These are phyloP conservation scores for Phytophthora brassicae DNA, from an alignment of 352 stramenopile species.

Conservation along the genomic window DNA sequence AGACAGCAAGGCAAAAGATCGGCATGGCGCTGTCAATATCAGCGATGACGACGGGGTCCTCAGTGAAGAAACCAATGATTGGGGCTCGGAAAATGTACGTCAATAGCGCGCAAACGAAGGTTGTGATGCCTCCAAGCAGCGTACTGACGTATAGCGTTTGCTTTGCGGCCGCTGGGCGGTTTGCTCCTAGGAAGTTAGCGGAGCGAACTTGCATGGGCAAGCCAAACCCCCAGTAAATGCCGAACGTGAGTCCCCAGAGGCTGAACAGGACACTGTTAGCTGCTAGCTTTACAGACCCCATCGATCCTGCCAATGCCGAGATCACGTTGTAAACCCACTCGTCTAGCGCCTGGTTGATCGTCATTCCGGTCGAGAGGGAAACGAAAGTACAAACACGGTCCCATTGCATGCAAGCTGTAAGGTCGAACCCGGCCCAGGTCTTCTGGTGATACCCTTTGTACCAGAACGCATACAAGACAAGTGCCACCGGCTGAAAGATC, in stretches of 20 bases:
- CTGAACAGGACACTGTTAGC: constrained; percentile 85
- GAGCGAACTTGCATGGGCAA: constrained; percentile 75
- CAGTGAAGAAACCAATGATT: constrained; percentile 73
- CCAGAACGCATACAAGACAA: constrained; percentile 70
- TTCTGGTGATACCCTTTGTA: constrained; percentile 83
- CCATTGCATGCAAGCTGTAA: constrained; percentile 58
- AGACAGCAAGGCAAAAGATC: constrained; percentile 75
- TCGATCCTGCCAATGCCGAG: constrained; percentile 59
- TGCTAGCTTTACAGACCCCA: constrained; percentile 64
- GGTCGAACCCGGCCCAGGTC: constrained; percentile 69
- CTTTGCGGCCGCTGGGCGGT: constrained; percentile 58
- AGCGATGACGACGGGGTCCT: constrained; percentile 50
- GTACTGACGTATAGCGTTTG: constrained; percentile 71
- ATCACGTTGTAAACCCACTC: constrained; percentile 84
- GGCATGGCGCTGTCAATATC: constrained; percentile 64
- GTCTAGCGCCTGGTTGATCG: constrained; percentile 75
- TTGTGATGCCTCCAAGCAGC: constrained; percentile 55
- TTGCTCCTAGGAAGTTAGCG: constrained; percentile 77
- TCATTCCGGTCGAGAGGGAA: constrained; percentile 73
- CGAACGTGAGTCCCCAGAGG: constrained; percentile 82
- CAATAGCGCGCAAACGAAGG: constrained; percentile 49
- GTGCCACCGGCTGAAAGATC: constrained; percentile 72
- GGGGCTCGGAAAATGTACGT: constrained; percentile 57
- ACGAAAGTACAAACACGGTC: constrained; percentile 69
- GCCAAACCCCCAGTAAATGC: constrained; percentile 83